Percentiles rank a stretch among this genome's conserved stretches.
Conservation (phyloP, 2,329 filamentous ascomycete genomes). For the Pyrenochaeta sp. region DNA sequence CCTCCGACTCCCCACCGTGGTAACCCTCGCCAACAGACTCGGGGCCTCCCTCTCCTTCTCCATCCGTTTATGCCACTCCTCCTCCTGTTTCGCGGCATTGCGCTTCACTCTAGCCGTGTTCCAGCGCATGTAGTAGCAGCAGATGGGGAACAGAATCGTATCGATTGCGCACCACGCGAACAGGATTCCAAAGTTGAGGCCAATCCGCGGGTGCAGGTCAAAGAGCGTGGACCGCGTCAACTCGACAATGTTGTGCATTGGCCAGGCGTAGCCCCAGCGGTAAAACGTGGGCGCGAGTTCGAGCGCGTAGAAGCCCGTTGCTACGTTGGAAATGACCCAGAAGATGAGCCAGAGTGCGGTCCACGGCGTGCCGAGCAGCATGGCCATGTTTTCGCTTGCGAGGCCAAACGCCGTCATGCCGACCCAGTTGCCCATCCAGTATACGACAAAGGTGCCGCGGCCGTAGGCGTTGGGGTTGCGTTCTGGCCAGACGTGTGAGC, state of each 20-base stretch:
- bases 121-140: conserved; percentile 53
- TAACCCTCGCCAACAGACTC: conserved; percentile 32
- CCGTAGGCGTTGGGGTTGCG: conserved; percentile 63
- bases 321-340: conserved; percentile 71
- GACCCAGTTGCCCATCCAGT: conserved; percentile 68
- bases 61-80: conserved; percentile 37
- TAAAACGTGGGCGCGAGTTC: conserved; percentile 66
- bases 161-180: conserved; percentile 65
- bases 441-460: conserved; percentile 65
- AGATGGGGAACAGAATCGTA: conserved; percentile 60
- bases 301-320: conserved; percentile 66
- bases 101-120: conserved; percentile 40
- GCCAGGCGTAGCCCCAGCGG: conserved; percentile 69
- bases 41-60: conserved; percentile 36
- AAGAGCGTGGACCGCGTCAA: conserved; percentile 67
- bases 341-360: conserved; percentile 70
- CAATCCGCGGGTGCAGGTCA: conserved; percentile 64
- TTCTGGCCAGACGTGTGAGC: conserved; percentile 53
- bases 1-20: conserved; percentile 24
- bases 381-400: conserved; percentile 70
- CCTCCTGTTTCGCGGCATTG: conserved; percentile 29
- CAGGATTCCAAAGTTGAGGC: conserved; percentile 66
- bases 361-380: conserved; percentile 68
- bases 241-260: conserved; percentile 68
- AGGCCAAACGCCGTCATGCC: conserved; percentile 70